Percentiles rank a stretch among this genome's conserved stretches.
phyloP scores from a whole-genome alignment of 2,329 filamentous ascomycete genomes.

The Penicillium sp. region DNA sequence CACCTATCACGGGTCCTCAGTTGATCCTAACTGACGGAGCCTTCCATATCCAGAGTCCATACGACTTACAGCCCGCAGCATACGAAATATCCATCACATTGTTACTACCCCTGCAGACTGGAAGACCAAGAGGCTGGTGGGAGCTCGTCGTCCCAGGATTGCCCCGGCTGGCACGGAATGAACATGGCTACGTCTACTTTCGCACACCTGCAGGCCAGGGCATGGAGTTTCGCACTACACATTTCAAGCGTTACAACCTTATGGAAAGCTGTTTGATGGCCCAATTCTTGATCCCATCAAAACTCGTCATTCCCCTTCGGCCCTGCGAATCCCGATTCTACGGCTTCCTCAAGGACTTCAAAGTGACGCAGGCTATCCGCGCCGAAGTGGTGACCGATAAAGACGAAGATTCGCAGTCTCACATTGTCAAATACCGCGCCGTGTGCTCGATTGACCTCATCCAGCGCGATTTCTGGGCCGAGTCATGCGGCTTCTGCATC shows the following conservation, averaged over 20 bases:
- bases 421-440: conserved; percentile 23
- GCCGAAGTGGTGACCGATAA: conserved; percentile 2
- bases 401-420: background rate
- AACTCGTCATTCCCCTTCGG: conserved; percentile 28
- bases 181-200: conserved; percentile 30
- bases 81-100: conserved; percentile 24
- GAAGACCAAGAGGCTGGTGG: conserved; percentile 24
- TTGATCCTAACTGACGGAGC: conserved; percentile 16
- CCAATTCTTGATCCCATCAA: conserved; percentile 23
- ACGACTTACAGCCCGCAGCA: conserved; percentile 7
- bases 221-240: conserved; percentile 29
- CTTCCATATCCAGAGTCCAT: conserved; percentile 18
- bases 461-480: conserved; percentile 28
- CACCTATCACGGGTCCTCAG: background rate
- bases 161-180: conserved; percentile 22
- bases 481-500: conserved; percentile 29
- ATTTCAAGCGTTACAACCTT: conserved; percentile 24
- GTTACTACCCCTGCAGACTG: conserved; percentile 14
- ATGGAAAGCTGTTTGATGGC: conserved; percentile 30
- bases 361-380: conserved; percentile 16
- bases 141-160: conserved; percentile 28
- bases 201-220: conserved; percentile 24
- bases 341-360: conserved; percentile 30
- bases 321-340: conserved; percentile 25
- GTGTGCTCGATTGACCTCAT: conserved; percentile 28